Conservation (phyloP, 176 grass and related monocot genomes). For the Pharus latifolius region DNA sequence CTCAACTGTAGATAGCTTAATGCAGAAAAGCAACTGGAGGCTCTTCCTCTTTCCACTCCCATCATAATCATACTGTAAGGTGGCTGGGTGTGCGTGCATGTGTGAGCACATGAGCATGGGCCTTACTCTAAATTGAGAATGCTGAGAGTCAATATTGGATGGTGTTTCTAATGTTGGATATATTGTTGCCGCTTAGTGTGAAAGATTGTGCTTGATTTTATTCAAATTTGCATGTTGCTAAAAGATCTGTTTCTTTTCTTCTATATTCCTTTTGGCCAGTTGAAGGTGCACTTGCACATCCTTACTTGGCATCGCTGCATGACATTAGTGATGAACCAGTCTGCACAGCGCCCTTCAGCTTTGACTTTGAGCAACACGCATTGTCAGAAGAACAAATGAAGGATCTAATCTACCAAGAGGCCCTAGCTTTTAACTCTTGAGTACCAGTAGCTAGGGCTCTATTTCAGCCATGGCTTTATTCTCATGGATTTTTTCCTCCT, state of each 20-base stretch:
- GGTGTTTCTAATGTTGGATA: neutral
- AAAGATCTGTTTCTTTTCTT: neutral
- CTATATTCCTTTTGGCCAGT: constrained; percentile 29
- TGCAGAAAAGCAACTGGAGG: neutral
- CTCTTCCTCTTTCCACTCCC: neutral
- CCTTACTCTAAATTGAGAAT: neutral
- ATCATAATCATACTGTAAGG: no score
- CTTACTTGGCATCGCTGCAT: constrained; percentile 88
- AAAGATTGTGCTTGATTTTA: neutral
- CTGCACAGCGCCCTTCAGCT: constrained; percentile 71
- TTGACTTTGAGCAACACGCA: constrained; percentile 89
- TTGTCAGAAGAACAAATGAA: constrained; percentile 99
- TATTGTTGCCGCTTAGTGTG: neutral
- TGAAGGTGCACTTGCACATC: constrained; percentile 94
- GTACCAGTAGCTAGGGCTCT: constrained; percentile 42
- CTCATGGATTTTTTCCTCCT: constrained; percentile 17
- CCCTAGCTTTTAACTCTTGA: constrained; percentile 80
- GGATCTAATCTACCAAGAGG: constrained; percentile 89
- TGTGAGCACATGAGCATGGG: neutral
- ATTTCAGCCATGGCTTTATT: constrained; percentile 12
- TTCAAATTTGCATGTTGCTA: neutral
- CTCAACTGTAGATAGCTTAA: neutral
- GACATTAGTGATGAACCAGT: constrained; percentile 87
- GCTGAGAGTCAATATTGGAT: neutral
- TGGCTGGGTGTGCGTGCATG: neutral